phyloP scores from a whole-genome alignment of 202 grass and related monocot species.

The Saccharum hybrid region DNA sequence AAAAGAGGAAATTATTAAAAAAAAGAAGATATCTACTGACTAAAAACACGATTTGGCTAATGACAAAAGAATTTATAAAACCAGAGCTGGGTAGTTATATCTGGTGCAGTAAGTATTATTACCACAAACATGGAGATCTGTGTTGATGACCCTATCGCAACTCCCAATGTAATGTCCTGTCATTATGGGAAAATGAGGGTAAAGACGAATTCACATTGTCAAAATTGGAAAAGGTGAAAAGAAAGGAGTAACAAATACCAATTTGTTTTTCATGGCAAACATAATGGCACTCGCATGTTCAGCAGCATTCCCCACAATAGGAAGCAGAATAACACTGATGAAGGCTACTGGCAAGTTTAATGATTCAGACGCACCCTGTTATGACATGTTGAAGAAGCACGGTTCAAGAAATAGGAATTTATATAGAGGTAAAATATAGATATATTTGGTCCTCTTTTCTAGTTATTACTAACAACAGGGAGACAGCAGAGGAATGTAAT shows the following conservation, averaged over 20 bases:
- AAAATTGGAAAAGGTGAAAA: constrained; percentile 31
- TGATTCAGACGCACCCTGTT: constrained; percentile 93
- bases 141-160: constrained; percentile 96
- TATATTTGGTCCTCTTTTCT: neutral
- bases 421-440: constrained; percentile 16
- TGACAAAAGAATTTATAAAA: constrained; percentile 21
- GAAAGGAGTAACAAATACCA: constrained; percentile 56
- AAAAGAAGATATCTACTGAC: neutral
- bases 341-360: constrained; percentile 89
- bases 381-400: constrained; percentile 45
- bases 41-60: neutral
- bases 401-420: constrained; percentile 34
- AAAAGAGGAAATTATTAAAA: constrained; percentile 13
- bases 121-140: constrained; percentile 99
- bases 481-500: constrained; percentile 1
- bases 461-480: constrained; percentile 12
- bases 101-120: constrained; percentile 41
- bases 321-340: constrained; percentile 99
- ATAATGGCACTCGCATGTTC: constrained; percentile 99
- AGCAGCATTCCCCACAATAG: constrained; percentile 96
- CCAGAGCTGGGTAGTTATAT: constrained; percentile 22
- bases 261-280: constrained; percentile 99
- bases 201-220: constrained; percentile 33
- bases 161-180: constrained; percentile 95
- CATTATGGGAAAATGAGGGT: constrained; percentile 43